Base-by-base conservation (phyloP, 352 stramenopile species). In the Globisporangium polare region DNA sequence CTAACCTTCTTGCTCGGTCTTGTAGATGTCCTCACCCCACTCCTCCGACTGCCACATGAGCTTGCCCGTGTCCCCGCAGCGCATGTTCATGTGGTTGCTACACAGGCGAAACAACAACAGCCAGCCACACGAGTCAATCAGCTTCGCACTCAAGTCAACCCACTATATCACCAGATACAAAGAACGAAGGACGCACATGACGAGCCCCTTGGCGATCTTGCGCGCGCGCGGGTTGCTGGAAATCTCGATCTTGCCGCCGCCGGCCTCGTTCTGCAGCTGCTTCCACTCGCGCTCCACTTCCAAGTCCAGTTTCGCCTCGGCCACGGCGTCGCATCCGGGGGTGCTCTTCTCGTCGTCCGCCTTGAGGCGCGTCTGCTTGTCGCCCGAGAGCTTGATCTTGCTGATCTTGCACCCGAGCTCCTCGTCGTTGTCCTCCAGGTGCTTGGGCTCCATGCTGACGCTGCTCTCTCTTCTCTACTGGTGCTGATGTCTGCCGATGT, bases 51-150 rank as follows among this genome's bases (percentile, higher is more conserved):
- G 86, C 86, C 86, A 95, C 77, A 94, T 71, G 47, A 95, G 63
- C 68, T 77, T 81, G 46, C 86, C 86, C 5, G 84, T 88, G 42
- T 93, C 83, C 15, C 71, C 86, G 26, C 84, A 92, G 37, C 86
- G 74, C 86, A 95, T 95, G 65, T 93, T 95, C 86, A 95, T 95
- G 67, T 91, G 74, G 60, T 95, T 95, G 56, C 84, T 95, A 55
- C 26, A 24, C 41, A 29, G 29, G 29, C 29, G 29, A 33, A 33
- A 1, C 29, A 50, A 33, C 5, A 22, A 22, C 10, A 47, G 13
- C 18, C 13, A 53, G 26, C 20, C 10, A 50, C 13, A 49, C 26
- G 8, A 54, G 33, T 17, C 9, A 12, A 9, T 29, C 27, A 18
- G 18, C 4, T 8, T 22, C 18, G 15, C 17, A 42, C 24, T 0